These are phyloP conservation scores for Diaporthe caulivora DNA, from an alignment of 2,329 filamentous ascomycete species.

Conservation along the genomic window DNA sequence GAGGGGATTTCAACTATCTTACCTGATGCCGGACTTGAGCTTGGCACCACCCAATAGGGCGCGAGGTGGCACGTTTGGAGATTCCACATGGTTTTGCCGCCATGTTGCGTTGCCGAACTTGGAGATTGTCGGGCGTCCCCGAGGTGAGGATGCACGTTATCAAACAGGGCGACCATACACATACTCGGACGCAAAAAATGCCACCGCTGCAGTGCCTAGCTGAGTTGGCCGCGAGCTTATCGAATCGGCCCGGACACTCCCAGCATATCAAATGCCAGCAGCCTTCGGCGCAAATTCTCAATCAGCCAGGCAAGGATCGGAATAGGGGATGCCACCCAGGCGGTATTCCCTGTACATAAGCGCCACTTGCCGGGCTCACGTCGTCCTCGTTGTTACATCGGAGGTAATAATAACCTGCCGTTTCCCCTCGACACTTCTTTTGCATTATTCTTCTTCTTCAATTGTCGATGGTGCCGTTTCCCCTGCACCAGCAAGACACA, in stretches of 20 bases:
- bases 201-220: neutral
- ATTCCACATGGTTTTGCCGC: conserved; percentile 16
- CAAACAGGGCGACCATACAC: conserved; percentile 13
- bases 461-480: conserved; percentile 11
- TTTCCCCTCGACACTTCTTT: neutral
- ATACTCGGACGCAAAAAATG: neutral
- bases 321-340: neutral
- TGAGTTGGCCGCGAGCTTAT: conserved; percentile 18
- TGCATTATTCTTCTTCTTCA: neutral
- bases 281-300: neutral
- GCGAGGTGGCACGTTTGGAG: neutral
- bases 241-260: neutral
- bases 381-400: neutral
- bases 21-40: conserved; percentile 15
- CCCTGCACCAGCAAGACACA: neutral
- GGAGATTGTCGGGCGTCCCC: conserved; percentile 30
- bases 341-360: neutral
- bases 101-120: conserved; percentile 24
- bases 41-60: conserved; percentile 26
- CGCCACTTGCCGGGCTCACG: conserved; percentile 5
- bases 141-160: conserved; percentile 16
- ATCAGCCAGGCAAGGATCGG: neutral
- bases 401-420: neutral
- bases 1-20: conserved; percentile 2
- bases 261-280: neutral